Conservation (phyloP, 208 protist genomes). For the Angomonas ambiguus region DNA sequence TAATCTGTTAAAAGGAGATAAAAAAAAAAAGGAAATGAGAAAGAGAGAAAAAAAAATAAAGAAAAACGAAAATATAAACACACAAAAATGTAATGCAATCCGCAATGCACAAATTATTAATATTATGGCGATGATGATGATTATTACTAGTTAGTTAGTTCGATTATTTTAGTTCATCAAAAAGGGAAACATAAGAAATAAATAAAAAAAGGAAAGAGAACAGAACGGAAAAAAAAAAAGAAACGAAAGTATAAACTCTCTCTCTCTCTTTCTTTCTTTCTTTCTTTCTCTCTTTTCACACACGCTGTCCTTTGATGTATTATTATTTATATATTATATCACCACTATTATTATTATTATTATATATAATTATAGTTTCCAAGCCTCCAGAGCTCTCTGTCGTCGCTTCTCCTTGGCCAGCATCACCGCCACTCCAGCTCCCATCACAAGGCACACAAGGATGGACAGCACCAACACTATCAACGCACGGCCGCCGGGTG, state of each 20-base stretch:
- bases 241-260: constrained; percentile 6
- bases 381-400: not conserved
- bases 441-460: not conserved
- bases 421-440: not conserved
- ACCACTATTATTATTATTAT: not conserved
- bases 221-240: constrained; percentile 9
- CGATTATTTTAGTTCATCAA: not conserved
- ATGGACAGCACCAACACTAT: constrained; percentile 23
- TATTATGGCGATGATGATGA: not conserved
- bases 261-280: no score
- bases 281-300: no score
- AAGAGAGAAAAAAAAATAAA: constrained; percentile 7
- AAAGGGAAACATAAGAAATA: constrained; percentile 3
- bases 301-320: no score
- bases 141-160: not conserved
- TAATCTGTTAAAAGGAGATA: not conserved
- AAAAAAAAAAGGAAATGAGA: constrained; percentile 11
- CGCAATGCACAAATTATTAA: not conserved
- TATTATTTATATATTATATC: no score
- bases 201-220: constrained; percentile 13
- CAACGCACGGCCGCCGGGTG: constrained; percentile 3
- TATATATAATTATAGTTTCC: not conserved
- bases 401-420: not conserved
- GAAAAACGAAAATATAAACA: constrained; percentile 13
- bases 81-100: not conserved